Base-by-base conservation (phyloP, 805 yeast genomes). In the Grigorovia jiainica region DNA sequence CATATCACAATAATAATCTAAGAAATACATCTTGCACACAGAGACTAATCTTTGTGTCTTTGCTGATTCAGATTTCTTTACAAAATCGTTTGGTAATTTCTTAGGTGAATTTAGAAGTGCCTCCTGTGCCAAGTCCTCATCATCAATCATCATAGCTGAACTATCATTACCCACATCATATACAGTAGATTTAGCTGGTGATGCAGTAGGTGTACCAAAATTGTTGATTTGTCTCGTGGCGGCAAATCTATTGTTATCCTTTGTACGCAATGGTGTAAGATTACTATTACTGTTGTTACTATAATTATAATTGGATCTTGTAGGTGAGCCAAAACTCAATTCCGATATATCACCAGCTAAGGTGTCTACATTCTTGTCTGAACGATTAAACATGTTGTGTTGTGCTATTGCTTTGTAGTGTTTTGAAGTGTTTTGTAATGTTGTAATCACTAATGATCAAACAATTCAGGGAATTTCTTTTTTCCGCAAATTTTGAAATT, bases 1-100 rank as follows among this genome's bases (percentile, higher is more conserved):
- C 78, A 84, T 79, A 61, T 92, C 98, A 65, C 95, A 90, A 62
- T 92, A 92, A 63, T 89, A 87, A 61, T 92, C 98, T 44, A 92
- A 70, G 55, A 92, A 92, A 64, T 82, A 94, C 77, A 87, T 76
- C 59, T 90, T 96, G 33, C 95, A 83, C 21, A 92, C 97, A 39
- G 87, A 82, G 7, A 89, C 95, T 45, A 86, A 67, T 46, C 98
- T 71, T 56, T 82, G 82, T 1, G 94, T 86, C 55, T 86, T 86
- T 39, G 83, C 79, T 36, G 76, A 72, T 44, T 76, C 72, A 6
- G 89, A 82, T 55, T 75, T 76, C 42, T 61, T 55, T 47, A 71
- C 68, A 51, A 79, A 78, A 21, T 77, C 82, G 20, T 44, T 48
- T 2, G 66, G 66, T 32, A 62, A 39, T 45, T 62, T 62, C 43